These are phyloP conservation scores for Penicillium sp. DNA, from an alignment of 2,329 filamentous ascomycete genomes.

Conservation along the genomic window DNA sequence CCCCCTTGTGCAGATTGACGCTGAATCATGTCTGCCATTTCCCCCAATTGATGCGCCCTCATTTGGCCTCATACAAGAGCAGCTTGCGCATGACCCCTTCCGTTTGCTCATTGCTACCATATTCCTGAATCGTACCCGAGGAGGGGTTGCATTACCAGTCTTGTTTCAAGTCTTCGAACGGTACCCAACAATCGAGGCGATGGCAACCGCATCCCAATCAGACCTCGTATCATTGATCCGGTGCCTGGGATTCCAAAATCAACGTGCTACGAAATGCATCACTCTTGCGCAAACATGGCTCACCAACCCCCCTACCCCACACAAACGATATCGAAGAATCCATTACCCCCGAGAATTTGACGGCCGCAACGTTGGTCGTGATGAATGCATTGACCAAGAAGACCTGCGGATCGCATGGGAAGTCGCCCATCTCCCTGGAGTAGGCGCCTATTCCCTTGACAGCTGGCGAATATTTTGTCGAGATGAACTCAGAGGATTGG, in stretches of 20 bases:
- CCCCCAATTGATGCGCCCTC: constrained; percentile 62
- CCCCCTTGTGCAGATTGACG: constrained; percentile 29
- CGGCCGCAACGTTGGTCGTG: constrained; percentile 50
- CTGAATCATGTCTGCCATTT: constrained; percentile 57
- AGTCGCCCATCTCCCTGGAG: constrained; percentile 77
- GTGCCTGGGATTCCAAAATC: constrained; percentile 69
- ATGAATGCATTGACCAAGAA: constrained; percentile 52
- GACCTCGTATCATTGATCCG: constrained; percentile 65
- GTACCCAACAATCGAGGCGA: constrained; percentile 66
- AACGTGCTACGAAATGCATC: constrained; percentile 68
- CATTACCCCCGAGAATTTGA: constrained; percentile 56
- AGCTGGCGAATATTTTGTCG: constrained; percentile 94
- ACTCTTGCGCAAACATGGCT: constrained; percentile 71
- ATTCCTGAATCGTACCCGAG: constrained; percentile 80
- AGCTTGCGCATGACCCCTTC: constrained; percentile 73
- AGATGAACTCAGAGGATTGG: constrained; percentile 69
- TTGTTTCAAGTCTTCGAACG: constrained; percentile 67
- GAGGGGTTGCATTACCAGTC: constrained; percentile 71
- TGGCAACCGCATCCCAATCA: constrained; percentile 59
- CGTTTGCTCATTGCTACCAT: constrained; percentile 78
- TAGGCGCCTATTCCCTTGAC: constrained; percentile 78
- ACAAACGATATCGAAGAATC: constrained; percentile 57
- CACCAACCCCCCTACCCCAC: constrained; percentile 60
- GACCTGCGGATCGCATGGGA: constrained; percentile 68
- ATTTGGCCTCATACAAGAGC: constrained; percentile 85